Base-by-base conservation (phyloP, 1,139 yeast species). In the Debaryomycetaceae sp. region DNA sequence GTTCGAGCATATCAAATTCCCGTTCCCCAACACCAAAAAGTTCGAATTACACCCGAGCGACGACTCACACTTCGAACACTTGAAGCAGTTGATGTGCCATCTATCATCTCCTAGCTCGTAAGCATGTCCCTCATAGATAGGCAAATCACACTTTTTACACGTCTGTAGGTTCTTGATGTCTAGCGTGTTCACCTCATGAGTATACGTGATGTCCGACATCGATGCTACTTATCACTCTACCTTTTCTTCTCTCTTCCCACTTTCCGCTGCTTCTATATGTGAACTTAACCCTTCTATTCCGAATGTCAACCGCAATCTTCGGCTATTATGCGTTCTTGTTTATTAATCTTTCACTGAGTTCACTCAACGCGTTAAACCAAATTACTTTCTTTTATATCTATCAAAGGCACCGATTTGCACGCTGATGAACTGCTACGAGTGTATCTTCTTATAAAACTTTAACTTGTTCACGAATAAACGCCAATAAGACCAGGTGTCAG, bases 61-160 rank as follows among this genome's bases (percentile, higher is more conserved):
- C 48, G 79, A 74, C 33, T 76, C 73, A 62, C 98, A 92, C 51
- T 85, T 84, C 43, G 94, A 84, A 63, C 98, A 92, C 41, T 82
- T 77, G 64, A 92, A 94, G 63, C 98, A 92, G 47, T 84, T 79
- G 41, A 88, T 87, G 59, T 92, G 98, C 98, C 98, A 92, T 50
- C 96, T 79, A 58, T 88, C 92, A 38, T 87, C 95, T 18, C 96
- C 96, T 41, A 84, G 61, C 55, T 85, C 92, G 53, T 84, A 85
- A 5, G 92, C 92, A 51, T 85, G 92, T 17, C 91, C 92, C 48
- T 83, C 87, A 15, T 71, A 68, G 35, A 85, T 83, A 30, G 79
- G 63, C 33, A 55, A 51, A 44, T 59, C 56, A 49, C 78, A 72
- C 48, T 69, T 69, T 45, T 72, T 72, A 48, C 78, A 72, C 18